These are phyloP conservation scores for Aspergillus bridgeri DNA, from an alignment of 495 filamentous ascomycete species.

Conservation along the genomic window DNA sequence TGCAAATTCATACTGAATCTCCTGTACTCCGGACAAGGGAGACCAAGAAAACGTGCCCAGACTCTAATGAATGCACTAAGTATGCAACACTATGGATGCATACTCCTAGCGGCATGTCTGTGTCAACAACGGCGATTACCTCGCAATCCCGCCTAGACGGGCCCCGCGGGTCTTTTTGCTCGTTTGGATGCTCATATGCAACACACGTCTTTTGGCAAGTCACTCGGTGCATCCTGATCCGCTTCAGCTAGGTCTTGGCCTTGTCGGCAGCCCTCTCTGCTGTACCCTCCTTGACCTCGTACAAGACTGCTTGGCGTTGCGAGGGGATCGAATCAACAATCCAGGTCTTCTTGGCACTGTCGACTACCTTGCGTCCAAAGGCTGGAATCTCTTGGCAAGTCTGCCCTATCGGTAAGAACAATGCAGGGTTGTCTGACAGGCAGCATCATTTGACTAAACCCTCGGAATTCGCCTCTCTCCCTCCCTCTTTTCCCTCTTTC, in stretches of 20 bases:
- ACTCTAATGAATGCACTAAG: neutral
- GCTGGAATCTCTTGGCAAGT: constrained; percentile 2
- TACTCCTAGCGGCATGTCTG: neutral
- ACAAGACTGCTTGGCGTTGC: constrained; percentile 12
- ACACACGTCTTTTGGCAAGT: neutral
- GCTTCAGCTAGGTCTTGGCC: no score
- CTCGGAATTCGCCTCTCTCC: neutral
- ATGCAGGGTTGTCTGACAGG: constrained; percentile 2
- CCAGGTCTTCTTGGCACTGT: neutral
- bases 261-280: no score
- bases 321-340: neutral
- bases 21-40: neutral
- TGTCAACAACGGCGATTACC: neutral
- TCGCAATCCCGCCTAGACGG: neutral
- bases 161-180: no score
- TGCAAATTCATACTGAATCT: neutral
- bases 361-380: neutral
- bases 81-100: neutral
- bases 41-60: neutral
- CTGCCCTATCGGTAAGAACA: constrained; percentile 1
- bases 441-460: constrained; percentile 2
- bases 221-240: no score
- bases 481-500: no score
- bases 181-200: no score
- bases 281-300: neutral